Evolutionary conservation across 2,329 filamentous ascomycete genomes (phyloP), one percentile per base, ranked within the genome.

Genomic region (Penicillium vulpinum): DNA sequence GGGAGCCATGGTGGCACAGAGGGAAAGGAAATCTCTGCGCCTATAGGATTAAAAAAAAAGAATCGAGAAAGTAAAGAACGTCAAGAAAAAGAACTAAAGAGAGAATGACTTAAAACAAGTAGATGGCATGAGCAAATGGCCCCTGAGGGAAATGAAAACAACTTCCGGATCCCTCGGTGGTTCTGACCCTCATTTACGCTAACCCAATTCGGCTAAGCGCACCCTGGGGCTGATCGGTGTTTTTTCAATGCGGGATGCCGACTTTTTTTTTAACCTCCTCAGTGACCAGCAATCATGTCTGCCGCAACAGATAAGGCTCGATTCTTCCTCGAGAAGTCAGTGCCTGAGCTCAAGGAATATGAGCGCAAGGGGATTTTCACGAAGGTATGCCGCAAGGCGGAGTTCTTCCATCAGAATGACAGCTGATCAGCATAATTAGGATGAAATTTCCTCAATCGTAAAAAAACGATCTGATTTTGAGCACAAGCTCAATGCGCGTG

Each of bases 381-480:
- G 59, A 87, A 88, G 79, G 90, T 90, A 75, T 33, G 39, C 35
- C 33, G 16, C 24, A 33, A n/a, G 39, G 76, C 67, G 48, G 16
- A 11, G n/a, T n/a, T 22, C 33, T 45, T 28, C 36, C 28, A 21
- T 41, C 44, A 41, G 35, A 24, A 47, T 56, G 29, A 43, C 24
- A 47, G 48, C 54, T 60, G 51, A 43, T 46, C 51, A 46, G 28
- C 46, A 46, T 48, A 26, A 65, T 43, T 67, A 94, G 87, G 90
- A 95, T 64, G 93, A 99, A 75, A 96, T 99, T 72, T 85, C 86
- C 60, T 88, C 88, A 44, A 92, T 99, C 63, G 88, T 95, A 51
- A 88, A 88, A 71, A 96, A 94, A 75, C 88, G 94, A 66, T 96
- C 91, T 70, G 90, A 95, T 67, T 95, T 92, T 73, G 94, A 99